Percentiles rank a stretch among this genome's conserved stretches.
phyloP scores from a whole-genome alignment of 495 filamentous ascomycete genomes.

The Tuber borchii region DNA sequence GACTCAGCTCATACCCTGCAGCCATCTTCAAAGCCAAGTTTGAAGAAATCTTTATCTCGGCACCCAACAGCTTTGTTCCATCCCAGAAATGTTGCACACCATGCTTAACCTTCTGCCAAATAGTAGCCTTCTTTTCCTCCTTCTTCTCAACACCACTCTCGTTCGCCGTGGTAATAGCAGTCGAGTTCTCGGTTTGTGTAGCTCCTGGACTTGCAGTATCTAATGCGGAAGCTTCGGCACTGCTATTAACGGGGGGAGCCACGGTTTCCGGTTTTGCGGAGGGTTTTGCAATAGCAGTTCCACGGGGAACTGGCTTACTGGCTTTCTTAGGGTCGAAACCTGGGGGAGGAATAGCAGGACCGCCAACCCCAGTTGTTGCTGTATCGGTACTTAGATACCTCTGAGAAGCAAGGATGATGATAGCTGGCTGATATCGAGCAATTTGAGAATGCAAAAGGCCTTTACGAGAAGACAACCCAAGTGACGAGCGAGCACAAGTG shows the following conservation, averaged over 20 bases:
- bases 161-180: slow-evolving; percentile 46
- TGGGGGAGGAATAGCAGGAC: slow-evolving; percentile 66
- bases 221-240: slow-evolving; percentile 10
- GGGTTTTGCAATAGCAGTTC: slow-evolving; percentile 40
- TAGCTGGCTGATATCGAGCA: slow-evolving; percentile 52
- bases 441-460: slow-evolving; percentile 55
- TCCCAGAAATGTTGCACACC: slow-evolving; percentile 96
- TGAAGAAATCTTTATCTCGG: slow-evolving; percentile 86
- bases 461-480: slow-evolving; percentile 43
- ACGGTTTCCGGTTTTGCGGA: slow-evolving; percentile 36
- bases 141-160: slow-evolving; percentile 58
- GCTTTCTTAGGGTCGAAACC: slow-evolving; percentile 89
- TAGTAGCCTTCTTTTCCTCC: slow-evolving; percentile 74
- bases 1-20: slow-evolving; percentile 89
- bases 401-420: slow-evolving; percentile 61
- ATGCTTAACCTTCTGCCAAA: slow-evolving; percentile 87
- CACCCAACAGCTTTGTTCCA: slow-evolving; percentile 92
- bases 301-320: slow-evolving; percentile 68
- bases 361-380: slow-evolving; percentile 51
- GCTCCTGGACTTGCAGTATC: slow-evolving; percentile 6
- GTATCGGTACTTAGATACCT: slow-evolving; percentile 64
- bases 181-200: slow-evolving; percentile 41
- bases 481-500: slow-evolving; percentile 41
- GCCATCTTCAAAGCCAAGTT: slow-evolving; percentile 94
- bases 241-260: slow-evolving; percentile 33